Evolutionary conservation across 768 basidiomycete species (phyloP).

Genomic region (Dioszegia aurantiaca): DNA sequence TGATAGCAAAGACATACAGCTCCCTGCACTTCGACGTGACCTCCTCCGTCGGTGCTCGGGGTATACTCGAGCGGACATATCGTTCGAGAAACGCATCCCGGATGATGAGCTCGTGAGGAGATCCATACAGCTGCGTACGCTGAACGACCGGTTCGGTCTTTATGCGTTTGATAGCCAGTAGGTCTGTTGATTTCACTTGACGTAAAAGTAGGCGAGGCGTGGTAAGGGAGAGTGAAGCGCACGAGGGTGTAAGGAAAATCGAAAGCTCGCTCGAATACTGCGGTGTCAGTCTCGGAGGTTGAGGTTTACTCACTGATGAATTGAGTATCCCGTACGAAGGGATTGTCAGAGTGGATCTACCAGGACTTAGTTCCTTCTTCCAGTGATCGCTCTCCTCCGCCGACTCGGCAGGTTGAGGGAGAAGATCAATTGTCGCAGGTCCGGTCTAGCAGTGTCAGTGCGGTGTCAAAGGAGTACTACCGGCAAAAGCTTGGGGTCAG

Average conservation of each 20-base stretch:
- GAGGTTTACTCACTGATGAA: slow-evolving; percentile 12
- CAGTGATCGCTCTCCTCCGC: slow-evolving; percentile 23
- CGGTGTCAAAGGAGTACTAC: too few species aligned
- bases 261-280: slow-evolving; percentile 21
- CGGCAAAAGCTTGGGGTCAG: too few species aligned
- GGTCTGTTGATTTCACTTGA: slow-evolving; percentile 29
- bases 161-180: slow-evolving; percentile 34
- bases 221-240: slow-evolving; percentile 21
- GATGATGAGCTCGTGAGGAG: slow-evolving; percentile 16
- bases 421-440: slow-evolving; percentile 18
- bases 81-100: slow-evolving; percentile 29
- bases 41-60: slow-evolving; percentile 6
- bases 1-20: slow-evolving; percentile 46
- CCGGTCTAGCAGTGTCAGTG: too few species aligned
- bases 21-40: slow-evolving; percentile 13
- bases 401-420: slow-evolving; percentile 16
- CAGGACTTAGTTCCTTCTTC: slow-evolving; percentile 21
- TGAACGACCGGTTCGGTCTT: slow-evolving; percentile 47
- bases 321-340: slow-evolving; percentile 22
- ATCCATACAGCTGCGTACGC: slow-evolving; percentile 43
- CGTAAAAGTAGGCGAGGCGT: slow-evolving; percentile 37
- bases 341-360: slow-evolving; percentile 4
- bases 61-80: slow-evolving; percentile 37
- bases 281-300: background rate
- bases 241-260: slow-evolving; percentile 35